Evolutionary conservation across 352 stramenopile genomes (phyloP).

Genomic region (Phytophthora palmivora): DNA sequence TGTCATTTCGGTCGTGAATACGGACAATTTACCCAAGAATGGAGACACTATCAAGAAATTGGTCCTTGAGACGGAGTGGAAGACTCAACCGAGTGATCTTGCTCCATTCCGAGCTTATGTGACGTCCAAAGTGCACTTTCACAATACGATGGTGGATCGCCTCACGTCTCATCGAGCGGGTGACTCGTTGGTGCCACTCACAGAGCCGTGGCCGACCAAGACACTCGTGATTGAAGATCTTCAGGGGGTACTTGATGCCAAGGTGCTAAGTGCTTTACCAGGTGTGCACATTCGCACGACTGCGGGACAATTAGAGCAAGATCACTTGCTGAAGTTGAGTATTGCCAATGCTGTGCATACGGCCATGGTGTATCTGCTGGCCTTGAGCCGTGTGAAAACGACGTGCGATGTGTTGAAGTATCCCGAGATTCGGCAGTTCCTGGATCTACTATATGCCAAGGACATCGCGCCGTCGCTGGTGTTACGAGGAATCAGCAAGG

Average conservation of each 20-base stretch:
- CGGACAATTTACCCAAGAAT: conserved; percentile 84
- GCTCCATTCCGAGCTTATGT: conserved; percentile 51
- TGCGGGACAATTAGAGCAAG: conserved; percentile 59
- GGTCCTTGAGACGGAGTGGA: conserved; percentile 37
- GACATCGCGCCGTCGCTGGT: conserved; percentile 79
- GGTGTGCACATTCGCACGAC: conserved; percentile 58
- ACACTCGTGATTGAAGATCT: conserved; percentile 78
- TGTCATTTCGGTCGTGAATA: conserved; percentile 78
- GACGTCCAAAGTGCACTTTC: conserved; percentile 62
- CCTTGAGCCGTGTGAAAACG: conserved; percentile 52
- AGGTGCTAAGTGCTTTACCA: conserved; percentile 37
- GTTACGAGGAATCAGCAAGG: conserved; percentile 34
- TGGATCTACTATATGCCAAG: conserved; percentile 83
- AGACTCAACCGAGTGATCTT: conserved; percentile 16
- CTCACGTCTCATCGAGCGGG: conserved; percentile 59
- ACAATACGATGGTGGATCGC: conserved; percentile 90
- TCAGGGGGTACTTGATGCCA: conserved; percentile 36
- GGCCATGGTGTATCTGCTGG: conserved; percentile 87
- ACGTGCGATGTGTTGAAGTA: conserved; percentile 40
- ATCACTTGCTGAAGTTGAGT: conserved; percentile 92
- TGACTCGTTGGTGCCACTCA: conserved; percentile 59
- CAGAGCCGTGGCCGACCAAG: conserved; percentile 71
- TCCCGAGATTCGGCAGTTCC: conserved; percentile 58
- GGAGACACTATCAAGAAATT: conserved; percentile 63
- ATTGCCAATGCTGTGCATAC: conserved; percentile 94